Evolutionary conservation across 441 rosid genomes (phyloP).

Genomic region (Bocquillonia castaneifolia): DNA sequence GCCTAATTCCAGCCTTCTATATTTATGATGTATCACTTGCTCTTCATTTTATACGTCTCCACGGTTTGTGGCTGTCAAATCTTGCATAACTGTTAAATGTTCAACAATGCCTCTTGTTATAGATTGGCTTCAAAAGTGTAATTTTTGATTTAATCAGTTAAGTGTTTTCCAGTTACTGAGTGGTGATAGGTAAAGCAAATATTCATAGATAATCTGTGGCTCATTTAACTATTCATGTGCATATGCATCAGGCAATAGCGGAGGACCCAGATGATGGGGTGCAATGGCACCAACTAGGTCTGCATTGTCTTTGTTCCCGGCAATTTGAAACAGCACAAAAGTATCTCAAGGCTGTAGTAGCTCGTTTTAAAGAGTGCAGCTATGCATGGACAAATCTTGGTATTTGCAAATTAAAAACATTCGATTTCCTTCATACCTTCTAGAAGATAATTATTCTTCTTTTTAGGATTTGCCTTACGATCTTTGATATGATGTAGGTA

Average conservation of each 20-base stretch:
- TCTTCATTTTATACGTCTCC: too few species aligned
- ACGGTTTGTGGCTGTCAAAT: too few species aligned
- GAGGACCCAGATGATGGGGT: slow-evolving; percentile 90
- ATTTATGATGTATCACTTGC: too few species aligned
- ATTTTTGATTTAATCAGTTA: too few species aligned
- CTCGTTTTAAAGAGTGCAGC: slow-evolving; percentile 58
- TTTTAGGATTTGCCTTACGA: slow-evolving; percentile 2
- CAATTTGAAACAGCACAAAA: slow-evolving; percentile 68
- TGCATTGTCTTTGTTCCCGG: slow-evolving; percentile 67
- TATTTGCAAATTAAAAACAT: slow-evolving; percentile 20
- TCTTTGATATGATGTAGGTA: slow-evolving; percentile 38
- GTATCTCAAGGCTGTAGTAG: slow-evolving; percentile 74
- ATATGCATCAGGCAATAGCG: slow-evolving; percentile 55
- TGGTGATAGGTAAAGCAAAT: background rate
- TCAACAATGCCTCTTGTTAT: too few species aligned
- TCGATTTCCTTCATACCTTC: background rate
- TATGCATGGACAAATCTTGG: slow-evolving; percentile 91
- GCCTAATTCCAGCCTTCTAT: too few species aligned
- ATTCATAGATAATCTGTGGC: background rate
- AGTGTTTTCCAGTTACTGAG: background rate
- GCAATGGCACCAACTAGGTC: slow-evolving; percentile 95
- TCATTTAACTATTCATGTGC: slow-evolving; percentile 3
- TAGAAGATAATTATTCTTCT: background rate
- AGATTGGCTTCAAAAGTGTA: too few species aligned
- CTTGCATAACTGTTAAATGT: too few species aligned